These are phyloP conservation scores for Cyberlindnera americana DNA, from an alignment of 805 yeast genomes.

Conservation along the genomic window DNA sequence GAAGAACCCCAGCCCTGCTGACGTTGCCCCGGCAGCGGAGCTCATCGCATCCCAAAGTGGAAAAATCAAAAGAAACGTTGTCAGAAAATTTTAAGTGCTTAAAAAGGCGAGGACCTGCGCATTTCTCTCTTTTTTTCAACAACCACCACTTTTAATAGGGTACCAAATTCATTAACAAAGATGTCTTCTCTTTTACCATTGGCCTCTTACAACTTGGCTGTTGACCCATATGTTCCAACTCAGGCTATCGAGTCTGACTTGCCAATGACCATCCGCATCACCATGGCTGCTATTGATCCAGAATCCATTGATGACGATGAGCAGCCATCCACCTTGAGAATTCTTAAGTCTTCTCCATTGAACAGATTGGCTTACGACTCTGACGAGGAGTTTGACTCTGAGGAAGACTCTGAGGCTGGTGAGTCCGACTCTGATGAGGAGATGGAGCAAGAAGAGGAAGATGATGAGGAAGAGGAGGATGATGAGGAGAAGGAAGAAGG, in stretches of 20 bases:
- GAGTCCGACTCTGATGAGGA: conserved; percentile 34
- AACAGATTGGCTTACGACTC: conserved; percentile 46
- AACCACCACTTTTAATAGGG: no score
- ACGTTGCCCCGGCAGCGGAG: conserved; percentile 17
- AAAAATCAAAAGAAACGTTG: conserved; percentile 27
- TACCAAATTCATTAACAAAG: no score
- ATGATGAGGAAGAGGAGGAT: conserved; percentile 47
- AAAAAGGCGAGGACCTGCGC: conserved; percentile 7
- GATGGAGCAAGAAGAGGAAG: conserved; percentile 45
- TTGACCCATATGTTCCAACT: conserved; percentile 82
- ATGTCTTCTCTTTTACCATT: conserved; percentile 80
- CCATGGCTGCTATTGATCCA: conserved; percentile 95
- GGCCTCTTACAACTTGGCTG: conserved; percentile 80
- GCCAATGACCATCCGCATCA: conserved; percentile 86
- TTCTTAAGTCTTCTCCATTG: conserved; percentile 61
- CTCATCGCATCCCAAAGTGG: conserved; percentile 25
- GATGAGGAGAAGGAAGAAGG: conserved; percentile 50
- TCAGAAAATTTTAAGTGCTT: conserved; percentile 13
- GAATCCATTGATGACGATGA: conserved; percentile 74
- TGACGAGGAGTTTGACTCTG: conserved; percentile 40
- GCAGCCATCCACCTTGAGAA: conserved; percentile 85
- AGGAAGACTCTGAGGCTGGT: conserved; percentile 44
- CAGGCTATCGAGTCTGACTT: conserved; percentile 83
- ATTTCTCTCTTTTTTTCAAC: conserved; percentile 3
- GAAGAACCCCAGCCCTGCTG: no score